Evolutionary conservation across 78 protist genomes (phyloP), one percentile per base, ranked within the genome.

Genomic region (Bigelowiella natans): DNA sequence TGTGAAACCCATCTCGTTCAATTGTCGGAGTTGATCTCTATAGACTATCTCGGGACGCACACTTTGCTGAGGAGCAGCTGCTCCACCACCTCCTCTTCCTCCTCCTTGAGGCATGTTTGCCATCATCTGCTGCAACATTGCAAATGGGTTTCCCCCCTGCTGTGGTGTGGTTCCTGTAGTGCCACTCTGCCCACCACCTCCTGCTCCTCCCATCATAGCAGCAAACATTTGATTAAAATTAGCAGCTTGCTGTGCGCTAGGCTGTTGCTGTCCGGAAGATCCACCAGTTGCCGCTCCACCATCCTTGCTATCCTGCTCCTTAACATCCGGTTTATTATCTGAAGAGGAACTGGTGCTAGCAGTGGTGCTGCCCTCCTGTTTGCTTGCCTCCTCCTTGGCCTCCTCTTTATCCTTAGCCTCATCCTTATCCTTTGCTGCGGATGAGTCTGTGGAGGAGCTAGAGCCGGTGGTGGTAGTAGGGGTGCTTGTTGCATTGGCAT

Each of bases 41-140:
- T 85, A 85, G 7, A 85, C 7, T 11, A 85, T 85, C 87, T 85
- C 87, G 36, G 87, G 87, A 11, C 87, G 87, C 30, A 34, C 87
- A 37, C 11, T 11, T 85, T 7, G 18, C 18, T 7, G 73, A 18
- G 7, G 73, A 51, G 18, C n/a, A n/a, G n/a, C n/a, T n/a, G n/a
- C n/a, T n/a, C n/a, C n/a, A n/a, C n/a, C n/a, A n/a, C n/a, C n/a
- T n/a, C n/a, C n/a, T n/a, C n/a, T n/a, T n/a, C n/a, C n/a, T n/a
- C n/a, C n/a, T n/a, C n/a, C n/a, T n/a, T n/a, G n/a, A n/a, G n/a
- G n/a, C n/a, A n/a, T n/a, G n/a, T n/a, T n/a, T 18, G 7, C 34
- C 73, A 51, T 51, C 73, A 51, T 51, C 73, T 51, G 73, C 73
- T 51, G 73, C 34, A 51, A 51, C 34, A 51, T 7, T 26, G 18